Evolutionary conservation across 805 yeast genomes (phyloP).

Genomic region (Kluyveromyces nonfermentans): DNA sequence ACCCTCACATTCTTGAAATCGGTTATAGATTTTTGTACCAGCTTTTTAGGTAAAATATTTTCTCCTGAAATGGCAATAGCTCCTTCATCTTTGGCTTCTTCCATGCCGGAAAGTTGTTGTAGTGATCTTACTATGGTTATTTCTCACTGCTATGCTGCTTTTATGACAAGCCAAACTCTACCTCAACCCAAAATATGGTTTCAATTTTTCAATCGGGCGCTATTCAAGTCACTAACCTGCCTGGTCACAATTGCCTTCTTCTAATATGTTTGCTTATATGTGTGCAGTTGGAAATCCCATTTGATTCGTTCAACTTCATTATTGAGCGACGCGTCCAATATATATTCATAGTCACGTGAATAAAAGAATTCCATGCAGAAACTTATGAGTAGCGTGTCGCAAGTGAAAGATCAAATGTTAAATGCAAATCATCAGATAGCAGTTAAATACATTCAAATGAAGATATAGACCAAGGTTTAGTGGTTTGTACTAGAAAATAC

Average conservation of each 20-base stretch:
- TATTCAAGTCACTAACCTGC: background rate
- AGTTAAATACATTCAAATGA: no score
- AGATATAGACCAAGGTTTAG: no score
- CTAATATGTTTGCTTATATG: background rate
- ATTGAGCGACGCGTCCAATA: background rate
- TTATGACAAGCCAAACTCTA: background rate
- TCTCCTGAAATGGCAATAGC: background rate
- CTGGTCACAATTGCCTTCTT: background rate
- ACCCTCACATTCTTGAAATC: conserved; percentile 21
- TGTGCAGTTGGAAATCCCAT: background rate
- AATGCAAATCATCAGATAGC: no score
- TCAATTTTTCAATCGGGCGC: background rate
- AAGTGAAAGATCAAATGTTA: no score
- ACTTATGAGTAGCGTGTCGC: no score
- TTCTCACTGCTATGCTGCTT: background rate
- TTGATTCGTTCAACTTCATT: background rate
- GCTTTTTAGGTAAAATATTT: conserved; percentile 5
- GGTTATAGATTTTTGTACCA: conserved; percentile 22
- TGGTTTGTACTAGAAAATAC: no score
- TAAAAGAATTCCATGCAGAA: background rate
- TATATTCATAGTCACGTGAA: background rate
- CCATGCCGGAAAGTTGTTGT: background rate
- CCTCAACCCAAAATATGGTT: background rate
- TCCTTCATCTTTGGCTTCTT: background rate
- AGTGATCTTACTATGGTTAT: background rate